Percentiles rank a stretch among this genome's conserved stretches.
Evolutionary conservation across 441 rosid species (phyloP).

Genomic region (Populus trichocarpa): DNA sequence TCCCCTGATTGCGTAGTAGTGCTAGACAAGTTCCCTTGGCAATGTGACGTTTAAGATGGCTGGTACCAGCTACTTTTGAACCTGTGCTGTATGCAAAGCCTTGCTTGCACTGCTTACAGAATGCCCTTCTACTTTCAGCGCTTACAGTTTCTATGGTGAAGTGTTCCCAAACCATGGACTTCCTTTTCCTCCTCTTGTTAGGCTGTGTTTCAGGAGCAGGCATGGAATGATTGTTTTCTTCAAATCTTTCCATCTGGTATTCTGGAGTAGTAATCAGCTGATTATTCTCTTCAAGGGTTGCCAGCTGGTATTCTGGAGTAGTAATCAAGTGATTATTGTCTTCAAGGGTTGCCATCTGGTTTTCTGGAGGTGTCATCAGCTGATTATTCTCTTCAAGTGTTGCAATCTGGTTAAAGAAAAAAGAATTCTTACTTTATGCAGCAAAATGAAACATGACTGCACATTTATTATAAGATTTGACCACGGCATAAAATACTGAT

Average conservation of each 20-base stretch:
- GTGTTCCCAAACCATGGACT: slow-evolving; percentile 76
- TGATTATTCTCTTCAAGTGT: slow-evolving; percentile 17
- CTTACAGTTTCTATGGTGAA: slow-evolving; percentile 55
- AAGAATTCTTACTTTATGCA: slow-evolving; percentile 16
- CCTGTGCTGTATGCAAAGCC: slow-evolving; percentile 75
- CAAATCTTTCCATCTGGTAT: slow-evolving; percentile 24
- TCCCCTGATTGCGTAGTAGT: neutral
- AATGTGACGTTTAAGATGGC: slow-evolving; percentile 77
- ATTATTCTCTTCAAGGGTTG: neutral
- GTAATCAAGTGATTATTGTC: neutral
- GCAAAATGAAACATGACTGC: neutral
- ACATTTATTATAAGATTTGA: too few species aligned
- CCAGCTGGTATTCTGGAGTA: too few species aligned
- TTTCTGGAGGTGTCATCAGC: too few species aligned
- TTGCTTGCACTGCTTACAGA: slow-evolving; percentile 72
- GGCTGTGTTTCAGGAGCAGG: slow-evolving; percentile 1
- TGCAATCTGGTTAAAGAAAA: slow-evolving; percentile 24
- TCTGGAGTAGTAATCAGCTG: neutral
- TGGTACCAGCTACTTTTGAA: slow-evolving; percentile 67
- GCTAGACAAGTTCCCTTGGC: slow-evolving; percentile 59
- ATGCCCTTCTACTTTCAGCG: slow-evolving; percentile 59
- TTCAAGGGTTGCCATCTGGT: neutral
- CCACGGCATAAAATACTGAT: too few species aligned
- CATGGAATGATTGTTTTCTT: slow-evolving; percentile 17
- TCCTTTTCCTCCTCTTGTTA: slow-evolving; percentile 61